Percentiles rank a stretch among this genome's conserved stretches.
Conservation (phyloP, 768 basidiomycete species). For the Phylloporus sp. region DNA sequence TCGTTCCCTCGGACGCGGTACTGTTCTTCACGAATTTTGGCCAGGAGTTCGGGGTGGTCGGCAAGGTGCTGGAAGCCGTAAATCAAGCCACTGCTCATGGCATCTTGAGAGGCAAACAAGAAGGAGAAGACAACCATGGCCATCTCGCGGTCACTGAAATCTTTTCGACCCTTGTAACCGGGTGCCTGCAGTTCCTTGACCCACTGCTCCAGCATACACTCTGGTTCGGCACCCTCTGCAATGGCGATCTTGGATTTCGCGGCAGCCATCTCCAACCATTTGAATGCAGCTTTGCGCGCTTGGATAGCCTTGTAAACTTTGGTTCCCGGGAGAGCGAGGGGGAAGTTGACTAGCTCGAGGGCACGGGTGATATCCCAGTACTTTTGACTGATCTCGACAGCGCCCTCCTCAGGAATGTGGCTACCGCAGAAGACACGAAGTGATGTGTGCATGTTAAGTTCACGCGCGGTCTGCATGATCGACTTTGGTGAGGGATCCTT, state of each 20-base stretch:
- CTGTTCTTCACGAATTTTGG: slow-evolving; percentile 90
- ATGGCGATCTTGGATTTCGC: slow-evolving; percentile 75
- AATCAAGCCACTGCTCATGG: slow-evolving; percentile 95
- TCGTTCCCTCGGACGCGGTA: slow-evolving; percentile 76
- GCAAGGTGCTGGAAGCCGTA: slow-evolving; percentile 96
- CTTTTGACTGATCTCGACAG: slow-evolving; percentile 79
- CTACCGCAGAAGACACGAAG: slow-evolving; percentile 92
- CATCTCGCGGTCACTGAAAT: slow-evolving; percentile 93
- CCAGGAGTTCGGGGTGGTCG: slow-evolving; percentile 83
- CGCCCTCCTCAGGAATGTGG: slow-evolving; percentile 79
- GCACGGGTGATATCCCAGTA: slow-evolving; percentile 96
- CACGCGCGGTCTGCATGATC: slow-evolving; percentile 89
- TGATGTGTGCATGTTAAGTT: slow-evolving; percentile 96
- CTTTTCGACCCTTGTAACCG: slow-evolving; percentile 65
- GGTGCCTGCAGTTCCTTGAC: slow-evolving; percentile 65
- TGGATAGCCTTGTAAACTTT: slow-evolving; percentile 93
- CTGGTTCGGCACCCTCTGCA: slow-evolving; percentile 71
- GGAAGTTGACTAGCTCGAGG: slow-evolving; percentile 98
- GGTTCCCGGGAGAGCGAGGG: slow-evolving; percentile 89
- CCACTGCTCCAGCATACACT: slow-evolving; percentile 95
- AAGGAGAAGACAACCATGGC: slow-evolving; percentile 96
- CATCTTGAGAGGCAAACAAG: slow-evolving; percentile 95
- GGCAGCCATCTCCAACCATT: slow-evolving; percentile 77
- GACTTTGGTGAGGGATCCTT: slow-evolving; percentile 45
- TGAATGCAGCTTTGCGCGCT: slow-evolving; percentile 80